These are phyloP conservation scores for Chlamydomonas schloesseri DNA, from an alignment of 139 green algal species.

Conservation along the genomic window DNA sequence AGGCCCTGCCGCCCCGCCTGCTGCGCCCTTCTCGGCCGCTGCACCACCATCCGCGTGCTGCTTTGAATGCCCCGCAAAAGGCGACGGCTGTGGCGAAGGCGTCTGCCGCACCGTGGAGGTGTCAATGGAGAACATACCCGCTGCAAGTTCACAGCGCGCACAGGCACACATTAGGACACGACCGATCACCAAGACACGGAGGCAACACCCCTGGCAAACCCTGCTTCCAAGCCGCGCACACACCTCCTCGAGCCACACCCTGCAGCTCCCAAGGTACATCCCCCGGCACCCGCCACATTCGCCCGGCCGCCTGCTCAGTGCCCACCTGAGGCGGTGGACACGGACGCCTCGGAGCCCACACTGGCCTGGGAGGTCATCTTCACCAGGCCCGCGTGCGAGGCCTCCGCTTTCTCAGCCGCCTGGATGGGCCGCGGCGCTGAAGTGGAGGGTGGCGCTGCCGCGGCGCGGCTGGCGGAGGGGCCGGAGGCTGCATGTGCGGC, in stretches of 20 bases:
- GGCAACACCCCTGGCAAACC: no score
- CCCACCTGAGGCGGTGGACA: conserved; percentile 22
- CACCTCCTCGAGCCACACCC: no score
- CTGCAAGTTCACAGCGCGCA: background rate
- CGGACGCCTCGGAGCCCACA: conserved; percentile 26
- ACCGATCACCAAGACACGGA: no score
- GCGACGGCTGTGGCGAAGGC: background rate
- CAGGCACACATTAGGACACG: no score
- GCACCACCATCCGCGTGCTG: no score
- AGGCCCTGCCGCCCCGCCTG: background rate
- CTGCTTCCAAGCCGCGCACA: no score
- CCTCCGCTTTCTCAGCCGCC: conserved; percentile 33
- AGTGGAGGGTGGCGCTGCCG: background rate
- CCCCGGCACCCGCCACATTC: no score
- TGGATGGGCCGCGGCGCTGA: conserved; percentile 41
- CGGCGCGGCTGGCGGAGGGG: background rate
- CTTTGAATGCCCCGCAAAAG: no score
- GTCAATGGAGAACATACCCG: conserved; percentile 37
- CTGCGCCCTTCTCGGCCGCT: background rate
- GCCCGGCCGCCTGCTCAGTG: no score
- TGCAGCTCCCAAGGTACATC: no score
- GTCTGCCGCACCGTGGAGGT: background rate
- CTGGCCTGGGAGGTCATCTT: conserved; percentile 26
- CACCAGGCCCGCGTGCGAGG: conserved; percentile 30
- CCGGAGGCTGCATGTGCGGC: background rate